Evolutionary conservation across 2,329 filamentous ascomycete genomes (phyloP).

Genomic region (Blastomyces emzantsi): DNA sequence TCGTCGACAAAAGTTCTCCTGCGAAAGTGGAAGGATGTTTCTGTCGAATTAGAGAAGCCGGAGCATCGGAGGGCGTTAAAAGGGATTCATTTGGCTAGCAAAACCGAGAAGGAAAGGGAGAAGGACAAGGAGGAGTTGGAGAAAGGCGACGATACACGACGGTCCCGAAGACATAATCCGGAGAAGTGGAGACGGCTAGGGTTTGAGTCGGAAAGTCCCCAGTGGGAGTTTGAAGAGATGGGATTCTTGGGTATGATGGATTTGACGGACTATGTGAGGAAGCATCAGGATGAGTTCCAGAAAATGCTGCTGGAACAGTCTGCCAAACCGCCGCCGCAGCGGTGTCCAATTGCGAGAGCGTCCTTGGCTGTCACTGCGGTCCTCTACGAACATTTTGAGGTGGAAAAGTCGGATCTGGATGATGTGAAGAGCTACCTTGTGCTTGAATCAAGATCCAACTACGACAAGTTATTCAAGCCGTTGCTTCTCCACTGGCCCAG

Average conservation of each 20-base stretch:
- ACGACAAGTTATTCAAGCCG: conserved; percentile 80
- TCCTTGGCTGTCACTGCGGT: conserved; percentile 81
- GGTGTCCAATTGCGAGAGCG: conserved; percentile 79
- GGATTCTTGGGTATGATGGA: conserved; percentile 98
- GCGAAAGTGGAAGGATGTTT: conserved; percentile 77
- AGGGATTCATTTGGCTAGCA: conserved; percentile 73
- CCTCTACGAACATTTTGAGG: conserved; percentile 90
- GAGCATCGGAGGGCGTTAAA: conserved; percentile 85
- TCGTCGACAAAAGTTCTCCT: conserved; percentile 79
- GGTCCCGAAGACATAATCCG: conserved; percentile 66
- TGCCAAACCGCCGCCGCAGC: conserved; percentile 57
- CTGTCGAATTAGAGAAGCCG: conserved; percentile 72
- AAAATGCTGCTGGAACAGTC: conserved; percentile 88
- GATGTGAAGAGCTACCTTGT: conserved; percentile 67
- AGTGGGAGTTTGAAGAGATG: conserved; percentile 71
- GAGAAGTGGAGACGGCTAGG: conserved; percentile 90
- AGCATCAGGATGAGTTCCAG: conserved; percentile 85
- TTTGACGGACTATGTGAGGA: conserved; percentile 83
- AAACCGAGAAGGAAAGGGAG: conserved; percentile 51
- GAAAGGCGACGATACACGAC: conserved; percentile 40
- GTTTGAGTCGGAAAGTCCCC: conserved; percentile 83
- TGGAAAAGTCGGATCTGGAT: conserved; percentile 72
- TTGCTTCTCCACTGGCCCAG: conserved; percentile 88
- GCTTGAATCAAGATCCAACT: conserved; percentile 64
- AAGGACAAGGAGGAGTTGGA: conserved; percentile 27